Evolutionary conservation across 2,329 filamentous ascomycete species (phyloP).

Genomic region (Alternaria consortialis): DNA sequence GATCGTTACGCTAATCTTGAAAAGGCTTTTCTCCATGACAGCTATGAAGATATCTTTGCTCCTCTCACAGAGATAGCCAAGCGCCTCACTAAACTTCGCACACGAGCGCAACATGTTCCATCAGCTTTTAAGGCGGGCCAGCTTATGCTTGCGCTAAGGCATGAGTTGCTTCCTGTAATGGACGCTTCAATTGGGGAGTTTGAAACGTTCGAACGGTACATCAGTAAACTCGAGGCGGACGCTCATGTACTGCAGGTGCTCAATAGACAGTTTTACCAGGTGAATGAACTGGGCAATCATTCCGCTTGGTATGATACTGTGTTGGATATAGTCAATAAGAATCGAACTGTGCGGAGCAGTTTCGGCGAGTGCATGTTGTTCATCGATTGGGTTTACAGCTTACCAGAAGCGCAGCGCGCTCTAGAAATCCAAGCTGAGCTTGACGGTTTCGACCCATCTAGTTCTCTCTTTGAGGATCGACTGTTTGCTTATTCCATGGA

Average conservation of each 20-base stretch:
- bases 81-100: not conserved
- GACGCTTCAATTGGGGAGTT: not conserved
- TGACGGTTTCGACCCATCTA: not conserved
- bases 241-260: not conserved
- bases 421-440: not conserved
- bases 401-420: slow-evolving; percentile 17
- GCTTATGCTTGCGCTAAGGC: not conserved
- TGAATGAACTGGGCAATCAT: not conserved
- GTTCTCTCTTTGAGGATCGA: not conserved
- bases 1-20: not conserved
- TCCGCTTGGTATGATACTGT: not conserved
- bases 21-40: not conserved
- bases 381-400: slow-evolving; percentile 10
- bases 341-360: not conserved
- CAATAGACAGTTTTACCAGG: not conserved
- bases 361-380: slow-evolving; percentile 11
- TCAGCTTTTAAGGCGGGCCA: not conserved
- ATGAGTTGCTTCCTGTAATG: not conserved
- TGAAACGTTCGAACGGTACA: not conserved
- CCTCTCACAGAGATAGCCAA: not conserved
- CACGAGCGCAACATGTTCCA: not conserved
- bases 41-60: slow-evolving; percentile 11
- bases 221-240: not conserved
- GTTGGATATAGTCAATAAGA: not conserved
- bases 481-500: not conserved